Conservation (phyloP, 106 monocot genomes). For the Acorus calamus region DNA sequence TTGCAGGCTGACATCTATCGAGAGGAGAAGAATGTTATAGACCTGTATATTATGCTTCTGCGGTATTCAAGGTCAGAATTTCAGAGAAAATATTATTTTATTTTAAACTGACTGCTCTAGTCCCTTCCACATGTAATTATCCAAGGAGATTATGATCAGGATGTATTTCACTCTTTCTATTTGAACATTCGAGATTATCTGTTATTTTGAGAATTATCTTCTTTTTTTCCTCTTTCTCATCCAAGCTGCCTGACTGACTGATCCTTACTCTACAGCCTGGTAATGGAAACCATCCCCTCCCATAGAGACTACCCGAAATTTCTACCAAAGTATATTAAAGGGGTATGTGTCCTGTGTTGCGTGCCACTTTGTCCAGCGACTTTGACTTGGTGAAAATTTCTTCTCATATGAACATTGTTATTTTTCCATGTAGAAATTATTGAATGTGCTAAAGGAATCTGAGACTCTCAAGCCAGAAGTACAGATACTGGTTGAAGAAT, state of each 20-base stretch:
- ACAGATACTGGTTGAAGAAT: conserved; percentile 37
- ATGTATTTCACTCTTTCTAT: too few relatives aligned
- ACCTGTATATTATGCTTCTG: conserved; percentile 84
- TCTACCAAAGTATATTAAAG: conserved; percentile 9
- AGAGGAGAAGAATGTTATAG: conserved; percentile 73
- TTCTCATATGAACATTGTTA: neutral
- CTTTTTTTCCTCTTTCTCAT: too few relatives aligned
- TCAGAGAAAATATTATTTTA: neutral
- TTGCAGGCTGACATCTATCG: conserved; percentile 80
- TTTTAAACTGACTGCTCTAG: neutral
- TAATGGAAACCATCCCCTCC: conserved; percentile 68
- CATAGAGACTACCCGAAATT: conserved; percentile 50
- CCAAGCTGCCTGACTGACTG: too few relatives aligned
- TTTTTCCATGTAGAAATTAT: conserved; percentile 36
- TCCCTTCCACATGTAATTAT: neutral
- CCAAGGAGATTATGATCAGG: neutral
- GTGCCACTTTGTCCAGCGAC: neutral
- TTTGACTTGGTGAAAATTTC: conserved; percentile 1
- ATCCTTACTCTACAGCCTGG: conserved; percentile 39
- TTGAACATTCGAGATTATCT: too few relatives aligned
- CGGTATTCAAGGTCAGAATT: conserved; percentile 70
- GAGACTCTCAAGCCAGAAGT: conserved; percentile 73
- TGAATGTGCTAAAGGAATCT: conserved; percentile 50
- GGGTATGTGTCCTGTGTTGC: conserved; percentile 1
- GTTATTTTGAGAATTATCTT: too few relatives aligned